Base-by-base conservation (phyloP, 345 rosid species). In the Gossypium arboreum region DNA sequence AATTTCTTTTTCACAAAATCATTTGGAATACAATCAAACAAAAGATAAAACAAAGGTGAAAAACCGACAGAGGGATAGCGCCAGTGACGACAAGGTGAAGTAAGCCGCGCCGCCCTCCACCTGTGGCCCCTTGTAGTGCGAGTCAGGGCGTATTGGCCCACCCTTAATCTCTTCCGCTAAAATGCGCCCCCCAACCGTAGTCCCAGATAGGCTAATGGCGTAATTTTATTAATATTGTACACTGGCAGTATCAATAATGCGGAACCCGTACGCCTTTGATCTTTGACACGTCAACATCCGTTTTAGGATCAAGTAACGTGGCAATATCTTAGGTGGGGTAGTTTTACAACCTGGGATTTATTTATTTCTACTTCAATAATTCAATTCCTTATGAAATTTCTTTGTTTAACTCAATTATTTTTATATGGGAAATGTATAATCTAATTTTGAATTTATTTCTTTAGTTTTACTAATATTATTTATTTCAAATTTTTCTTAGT, bases 81-180 rank as follows among this genome's bases (percentile, higher is more conserved):
- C 51, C n/a, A 11, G 73, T 71, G 63, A 71, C 63, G 74, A 55
- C 62, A 71, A 71, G 50, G 48, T 71, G 74, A 71, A 71, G 63
- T 71, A 55, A 71, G 74, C 61, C 29, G 51, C 63, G 63, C 74
- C 74, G 74, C 74, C 74, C 74, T 71, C 74, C 74, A 55, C 29
- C n/a, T 34, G 41, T 16, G 50, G 74, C 12, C n/a, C 62, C 20
- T 71, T 18, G 61, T 71, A 34, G 63, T 55, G 6, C 48, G 74
- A 11, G 74, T 71, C 73, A 27, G 43, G 73, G 45, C 16, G 24
- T 22, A 22, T 48, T 47, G 59, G 60, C 47, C 27, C 73, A 29
- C 62, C 60, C 24, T 34, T 70, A 9, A 16, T 54, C 61, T 18
- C 25, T 16, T 51, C 1, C 25, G 45, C 73, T 69, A 69, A 51